Percentiles rank a stretch among this genome's conserved stretches.
Conservation (phyloP, 768 basidiomycete genomes). For the Macrolepiota dolichaula region DNA sequence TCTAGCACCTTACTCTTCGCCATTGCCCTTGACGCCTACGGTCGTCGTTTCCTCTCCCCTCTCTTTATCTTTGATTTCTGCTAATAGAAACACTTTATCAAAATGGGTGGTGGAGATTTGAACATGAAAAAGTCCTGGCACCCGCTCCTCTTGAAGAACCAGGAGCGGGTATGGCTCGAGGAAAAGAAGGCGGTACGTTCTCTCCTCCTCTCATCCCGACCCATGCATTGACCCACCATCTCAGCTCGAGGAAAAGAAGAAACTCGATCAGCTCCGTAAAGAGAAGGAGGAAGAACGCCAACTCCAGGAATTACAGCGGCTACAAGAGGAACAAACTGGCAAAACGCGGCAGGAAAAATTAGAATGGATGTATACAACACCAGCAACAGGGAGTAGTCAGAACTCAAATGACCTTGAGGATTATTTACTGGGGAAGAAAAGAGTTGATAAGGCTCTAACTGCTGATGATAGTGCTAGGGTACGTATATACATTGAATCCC, state of each 20-base stretch:
- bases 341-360: conserved; percentile 92
- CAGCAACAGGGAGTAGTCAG: conserved; percentile 82
- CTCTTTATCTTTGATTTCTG: conserved; percentile 7
- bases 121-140: conserved; percentile 99
- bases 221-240: conserved; percentile 8
- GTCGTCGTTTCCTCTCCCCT: neutral
- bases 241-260: conserved; percentile 98
- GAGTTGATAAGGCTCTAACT: conserved; percentile 93
- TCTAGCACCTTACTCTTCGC: neutral
- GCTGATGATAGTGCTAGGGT: conserved; percentile 92
- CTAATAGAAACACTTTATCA: conserved; percentile 33
- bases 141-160: conserved; percentile 95
- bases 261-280: conserved; percentile 92
- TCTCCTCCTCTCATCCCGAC: neutral
- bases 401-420: conserved; percentile 94
- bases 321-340: conserved; percentile 95
- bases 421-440: conserved; percentile 94
- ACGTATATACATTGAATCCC: conserved; percentile 13
- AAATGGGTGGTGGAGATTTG: conserved; percentile 97
- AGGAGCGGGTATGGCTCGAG: conserved; percentile 99
- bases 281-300: conserved; percentile 98
- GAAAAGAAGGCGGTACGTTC: conserved; percentile 89
- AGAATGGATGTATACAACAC: conserved; percentile 99
- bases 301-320: conserved; percentile 89
- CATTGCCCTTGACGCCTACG: neutral